Percentiles rank a stretch among this genome's conserved stretches.
phyloP scores from a whole-genome alignment of 2,329 filamentous ascomycete genomes.

The Penicillium paneum region DNA sequence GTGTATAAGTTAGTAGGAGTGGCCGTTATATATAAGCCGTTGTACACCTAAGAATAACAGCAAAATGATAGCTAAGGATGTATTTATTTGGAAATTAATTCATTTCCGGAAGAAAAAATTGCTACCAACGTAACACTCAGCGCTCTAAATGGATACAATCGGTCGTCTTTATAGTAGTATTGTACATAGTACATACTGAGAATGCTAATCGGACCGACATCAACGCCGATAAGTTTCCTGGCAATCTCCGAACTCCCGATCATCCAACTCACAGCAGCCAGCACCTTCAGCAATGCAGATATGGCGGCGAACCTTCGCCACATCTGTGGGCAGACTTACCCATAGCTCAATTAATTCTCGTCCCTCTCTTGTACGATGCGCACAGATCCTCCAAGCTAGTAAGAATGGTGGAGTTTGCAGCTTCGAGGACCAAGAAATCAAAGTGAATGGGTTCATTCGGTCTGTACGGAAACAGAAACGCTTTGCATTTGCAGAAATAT shows the following conservation, averaged over 20 bases:
- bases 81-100: background rate
- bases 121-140: background rate
- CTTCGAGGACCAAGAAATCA: conserved; percentile 45
- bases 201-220: conserved; percentile 5
- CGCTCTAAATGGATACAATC: background rate
- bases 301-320: conserved; percentile 42
- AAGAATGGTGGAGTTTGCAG: conserved; percentile 23
- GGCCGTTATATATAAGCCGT: background rate
- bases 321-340: conserved; percentile 35
- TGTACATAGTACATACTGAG: background rate
- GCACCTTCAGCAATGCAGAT: conserved; percentile 34
- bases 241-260: conserved; percentile 15
- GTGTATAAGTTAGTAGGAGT: background rate
- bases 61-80: background rate
- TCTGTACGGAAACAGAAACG: conserved; percentile 84
- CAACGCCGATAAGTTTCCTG: conserved; percentile 10
- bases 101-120: background rate
- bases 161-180: background rate
- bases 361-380: conserved; percentile 34
- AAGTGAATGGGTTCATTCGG: conserved; percentile 74
- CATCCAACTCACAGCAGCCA: conserved; percentile 15
- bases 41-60: background rate
- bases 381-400: conserved; percentile 37
- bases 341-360: conserved; percentile 18
- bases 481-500: conserved; percentile 76